Conservation (phyloP, 805 yeast genomes). For the Tetrapisispora nanseiensis region DNA sequence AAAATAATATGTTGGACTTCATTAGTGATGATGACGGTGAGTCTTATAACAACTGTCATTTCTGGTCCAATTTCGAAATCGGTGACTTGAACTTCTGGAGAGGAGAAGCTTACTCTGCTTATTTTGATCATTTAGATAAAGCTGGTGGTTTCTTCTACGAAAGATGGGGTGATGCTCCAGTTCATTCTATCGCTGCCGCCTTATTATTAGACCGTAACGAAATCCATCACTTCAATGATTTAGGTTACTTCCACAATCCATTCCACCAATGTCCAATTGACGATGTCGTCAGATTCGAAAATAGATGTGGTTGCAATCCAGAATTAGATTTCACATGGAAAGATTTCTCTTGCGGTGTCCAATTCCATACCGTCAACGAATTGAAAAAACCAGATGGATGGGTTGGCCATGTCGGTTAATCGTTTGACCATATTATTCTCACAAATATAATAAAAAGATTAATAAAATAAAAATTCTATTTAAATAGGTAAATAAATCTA, state of each 20-base stretch:
- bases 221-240: conserved; percentile 67
- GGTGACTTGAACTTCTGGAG: conserved; percentile 69
- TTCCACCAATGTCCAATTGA: conserved; percentile 69
- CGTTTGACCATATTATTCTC: neutral
- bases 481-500: too few relatives aligned
- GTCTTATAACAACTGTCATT: conserved; percentile 78
- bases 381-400: conserved; percentile 53
- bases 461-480: neutral
- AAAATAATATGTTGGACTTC: conserved; percentile 59
- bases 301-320: conserved; percentile 68
- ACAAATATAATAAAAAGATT: neutral
- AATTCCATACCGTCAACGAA: conserved; percentile 44
- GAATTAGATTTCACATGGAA: conserved; percentile 66
- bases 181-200: conserved; percentile 73
- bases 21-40: conserved; percentile 61
- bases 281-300: conserved; percentile 41
- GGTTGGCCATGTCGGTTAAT: conserved; percentile 32
- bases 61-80: conserved; percentile 82
- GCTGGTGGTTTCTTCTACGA: conserved; percentile 81
- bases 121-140: conserved; percentile 57
- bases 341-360: conserved; percentile 58
- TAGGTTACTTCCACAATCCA: conserved; percentile 75
- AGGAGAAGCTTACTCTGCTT: conserved; percentile 55
- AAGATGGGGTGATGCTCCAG: conserved; percentile 91
- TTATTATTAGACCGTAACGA: conserved; percentile 55